Conservation (phyloP, 2,329 filamentous ascomycete species). For the Huntiella abstrusa region DNA sequence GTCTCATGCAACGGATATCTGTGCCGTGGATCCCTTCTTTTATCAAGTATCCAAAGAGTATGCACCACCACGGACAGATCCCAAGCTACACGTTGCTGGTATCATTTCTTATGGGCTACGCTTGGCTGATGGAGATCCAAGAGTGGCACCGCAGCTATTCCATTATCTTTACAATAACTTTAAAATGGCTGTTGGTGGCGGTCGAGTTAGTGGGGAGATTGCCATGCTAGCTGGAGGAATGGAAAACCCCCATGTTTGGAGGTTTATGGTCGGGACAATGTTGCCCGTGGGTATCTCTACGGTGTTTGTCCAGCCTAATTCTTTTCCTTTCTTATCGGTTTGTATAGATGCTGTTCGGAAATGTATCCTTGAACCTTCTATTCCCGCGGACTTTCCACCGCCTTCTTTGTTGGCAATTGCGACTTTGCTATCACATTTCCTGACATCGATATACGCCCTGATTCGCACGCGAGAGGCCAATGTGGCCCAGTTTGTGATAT, state of each 20-base stretch:
- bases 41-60: constrained; percentile 37
- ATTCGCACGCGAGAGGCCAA: constrained; percentile 1
- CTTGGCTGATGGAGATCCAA: constrained; percentile 31
- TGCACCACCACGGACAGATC: constrained; percentile 34
- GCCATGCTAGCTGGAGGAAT: constrained; percentile 29
- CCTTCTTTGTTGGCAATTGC: background rate
- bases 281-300: constrained; percentile 32
- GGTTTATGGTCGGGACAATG: constrained; percentile 33
- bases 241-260: constrained; percentile 21
- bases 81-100: constrained; percentile 34
- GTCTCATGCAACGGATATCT: constrained; percentile 34
- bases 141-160: constrained; percentile 31
- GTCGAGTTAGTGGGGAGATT: constrained; percentile 28
- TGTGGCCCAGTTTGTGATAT: constrained; percentile 2
- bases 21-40: constrained; percentile 35
- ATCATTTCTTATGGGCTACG: constrained; percentile 37
- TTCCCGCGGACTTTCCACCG: constrained; percentile 3
- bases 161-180: constrained; percentile 39
- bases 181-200: constrained; percentile 32
- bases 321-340: constrained; percentile 31
- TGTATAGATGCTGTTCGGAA: constrained; percentile 26
- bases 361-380: constrained; percentile 11
- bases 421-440: background rate
- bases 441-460: constrained; percentile 6
- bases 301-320: constrained; percentile 18